Evolutionary conservation across 768 basidiomycete genomes (phyloP).

Genomic region (Leccinum rimulosum): DNA sequence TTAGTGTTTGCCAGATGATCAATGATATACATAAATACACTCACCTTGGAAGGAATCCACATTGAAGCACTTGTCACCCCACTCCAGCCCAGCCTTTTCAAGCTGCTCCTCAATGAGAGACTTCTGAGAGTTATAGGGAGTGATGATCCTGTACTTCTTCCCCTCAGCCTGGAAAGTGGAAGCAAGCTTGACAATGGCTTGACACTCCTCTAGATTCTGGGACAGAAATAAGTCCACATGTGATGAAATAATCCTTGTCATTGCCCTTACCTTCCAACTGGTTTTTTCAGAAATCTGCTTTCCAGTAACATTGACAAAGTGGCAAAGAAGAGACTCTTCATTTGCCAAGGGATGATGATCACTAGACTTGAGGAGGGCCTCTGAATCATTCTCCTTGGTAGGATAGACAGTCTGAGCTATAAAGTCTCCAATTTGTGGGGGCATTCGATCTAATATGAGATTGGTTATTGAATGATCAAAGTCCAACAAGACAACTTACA

Average conservation of each 20-base stretch:
- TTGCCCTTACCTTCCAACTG: constrained; percentile 38
- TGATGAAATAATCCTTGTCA: background rate
- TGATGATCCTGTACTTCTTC: constrained; percentile 63
- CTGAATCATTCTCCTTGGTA: constrained; percentile 30
- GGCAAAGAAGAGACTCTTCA: constrained; percentile 45
- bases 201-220: constrained; percentile 62
- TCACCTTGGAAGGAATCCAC: constrained; percentile 81
- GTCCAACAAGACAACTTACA: constrained; percentile 45
- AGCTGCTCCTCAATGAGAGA: constrained; percentile 55
- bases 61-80: constrained; percentile 72
- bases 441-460: constrained; percentile 68
- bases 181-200: constrained; percentile 57
- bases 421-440: constrained; percentile 70
- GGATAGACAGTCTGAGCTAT: constrained; percentile 71
- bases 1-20: background rate
- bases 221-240: background rate
- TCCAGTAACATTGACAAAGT: constrained; percentile 59
- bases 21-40: constrained; percentile 9
- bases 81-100: constrained; percentile 46
- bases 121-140: constrained; percentile 79
- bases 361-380: constrained; percentile 47
- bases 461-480: constrained; percentile 1
- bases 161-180: constrained; percentile 48
- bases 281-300: constrained; percentile 35
- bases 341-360: constrained; percentile 46